Base-by-base conservation (phyloP, 805 yeast species). In the Kodamaea leandrae region DNA sequence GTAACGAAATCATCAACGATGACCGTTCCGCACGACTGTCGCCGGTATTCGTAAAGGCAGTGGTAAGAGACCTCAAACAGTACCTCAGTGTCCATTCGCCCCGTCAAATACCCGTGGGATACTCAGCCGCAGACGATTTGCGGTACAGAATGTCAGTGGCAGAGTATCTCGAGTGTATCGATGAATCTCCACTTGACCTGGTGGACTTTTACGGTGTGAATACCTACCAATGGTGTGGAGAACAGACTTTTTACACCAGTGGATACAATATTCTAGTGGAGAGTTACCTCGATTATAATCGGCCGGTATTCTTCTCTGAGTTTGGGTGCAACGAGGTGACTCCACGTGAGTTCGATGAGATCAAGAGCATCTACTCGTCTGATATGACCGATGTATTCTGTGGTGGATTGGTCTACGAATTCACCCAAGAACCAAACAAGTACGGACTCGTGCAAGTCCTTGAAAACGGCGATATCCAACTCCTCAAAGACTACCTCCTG, bases 51-150 rank as follows among this genome's bases (percentile, higher is more conserved):
- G 69, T 91, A 32, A 87, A 88, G 53, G 89, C 86, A 0, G 73
- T 90, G 20, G 70, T 88, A 4, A 71, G 91, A 36, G 97, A 91
- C 62, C 76, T 91, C 68, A 90, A 90, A 60, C 64, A 65, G 20
- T 91, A 84, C 57, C 80, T 87, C 46, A 57, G 64, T 6, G 52
- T 58, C 19, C 77, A 86, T 52, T 62, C 80, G 3, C 74, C 79
- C 1, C 73, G 99, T 41, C 54, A 55, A 10, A 77, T 91, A 13
- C 98, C 98, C 0, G 86, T 91, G 26, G 98, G 98, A 0, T 91
- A 91, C 60, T 88, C 97, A 0, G 97, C 98, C 0, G 98, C 97
- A 1, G 98, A 91, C 63, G 97, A 90, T 55, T 71, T 90, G 45
- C 63, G 72, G 38, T 90, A 77, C 61, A 72, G 98, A 53, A 76